Conservation (phyloP, 2,329 filamentous ascomycete species). For the Dothistroma pini region DNA sequence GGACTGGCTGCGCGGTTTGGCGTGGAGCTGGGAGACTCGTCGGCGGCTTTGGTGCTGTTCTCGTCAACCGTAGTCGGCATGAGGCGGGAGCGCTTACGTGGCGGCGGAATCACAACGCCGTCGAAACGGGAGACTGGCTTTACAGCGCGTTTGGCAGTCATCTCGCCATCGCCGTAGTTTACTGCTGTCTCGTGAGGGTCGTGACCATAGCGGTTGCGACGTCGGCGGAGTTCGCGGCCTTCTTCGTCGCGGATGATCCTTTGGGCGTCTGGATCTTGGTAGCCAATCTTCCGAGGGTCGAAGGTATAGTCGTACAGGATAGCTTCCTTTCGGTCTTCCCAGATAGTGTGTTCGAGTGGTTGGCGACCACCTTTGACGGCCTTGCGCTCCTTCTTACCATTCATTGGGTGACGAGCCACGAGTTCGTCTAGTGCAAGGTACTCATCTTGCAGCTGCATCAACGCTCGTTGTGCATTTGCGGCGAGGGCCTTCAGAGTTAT, state of each 20-base stretch:
- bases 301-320: constrained; percentile 59
- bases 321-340: constrained; percentile 59
- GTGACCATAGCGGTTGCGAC: constrained; percentile 35
- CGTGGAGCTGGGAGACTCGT: constrained; percentile 20
- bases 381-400: constrained; percentile 51
- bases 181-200: constrained; percentile 25
- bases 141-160: constrained; percentile 24
- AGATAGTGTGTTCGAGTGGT: constrained; percentile 47
- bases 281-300: constrained; percentile 50
- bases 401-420: constrained; percentile 42
- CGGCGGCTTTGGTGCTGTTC: constrained; percentile 8
- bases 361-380: constrained; percentile 47
- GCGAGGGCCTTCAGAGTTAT: constrained; percentile 56
- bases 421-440: constrained; percentile 54
- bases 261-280: constrained; percentile 56
- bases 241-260: constrained; percentile 44
- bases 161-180: constrained; percentile 30
- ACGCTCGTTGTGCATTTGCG: constrained; percentile 50
- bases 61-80: constrained; percentile 5
- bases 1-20: constrained; percentile 24
- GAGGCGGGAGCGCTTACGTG: constrained; percentile 27
- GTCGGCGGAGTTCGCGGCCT: constrained; percentile 46
- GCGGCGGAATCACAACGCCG: constrained; percentile 22
- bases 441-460: constrained; percentile 58
- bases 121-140: constrained; percentile 33